phyloP scores from a whole-genome alignment of 2,329 filamentous ascomycete genomes.

The Metarhizium sp. region DNA sequence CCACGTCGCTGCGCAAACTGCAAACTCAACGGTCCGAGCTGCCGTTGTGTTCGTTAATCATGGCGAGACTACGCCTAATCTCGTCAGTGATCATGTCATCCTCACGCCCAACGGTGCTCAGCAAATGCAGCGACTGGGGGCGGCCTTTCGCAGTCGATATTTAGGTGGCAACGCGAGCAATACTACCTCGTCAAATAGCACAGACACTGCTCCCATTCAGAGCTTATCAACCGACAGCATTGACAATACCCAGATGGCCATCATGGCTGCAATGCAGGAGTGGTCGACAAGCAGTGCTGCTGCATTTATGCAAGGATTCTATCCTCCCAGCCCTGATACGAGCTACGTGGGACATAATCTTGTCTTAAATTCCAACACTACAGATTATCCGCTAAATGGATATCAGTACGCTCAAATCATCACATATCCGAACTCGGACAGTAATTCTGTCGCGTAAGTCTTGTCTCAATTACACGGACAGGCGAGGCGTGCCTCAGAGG shows the following conservation, averaged over 20 bases:
- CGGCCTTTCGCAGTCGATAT: conserved; percentile 40
- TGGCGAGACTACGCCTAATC: conserved; percentile 42
- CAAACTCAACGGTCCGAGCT: conserved; percentile 36
- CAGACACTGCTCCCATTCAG: conserved; percentile 26
- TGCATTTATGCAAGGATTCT: conserved; percentile 77
- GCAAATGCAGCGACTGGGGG: conserved; percentile 40
- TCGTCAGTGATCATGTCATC: conserved; percentile 17
- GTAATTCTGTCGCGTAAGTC: conserved; percentile 35
- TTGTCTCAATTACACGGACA: neutral
- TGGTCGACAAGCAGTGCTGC: conserved; percentile 57
- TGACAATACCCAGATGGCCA: conserved; percentile 36
- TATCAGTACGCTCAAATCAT: conserved; percentile 71
- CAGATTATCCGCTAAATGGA: conserved; percentile 60
- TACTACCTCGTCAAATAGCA: conserved; percentile 15
- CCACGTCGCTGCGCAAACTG: neutral
- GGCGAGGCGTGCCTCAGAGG: neutral
- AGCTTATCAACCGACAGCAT: conserved; percentile 34
- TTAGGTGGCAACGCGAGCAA: conserved; percentile 19
- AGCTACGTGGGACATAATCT: conserved; percentile 33
- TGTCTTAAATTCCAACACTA: conserved; percentile 28
- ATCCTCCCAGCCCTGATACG: conserved; percentile 50
- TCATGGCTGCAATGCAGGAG: conserved; percentile 30
- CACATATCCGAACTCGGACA: conserved; percentile 37
- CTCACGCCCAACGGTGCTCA: conserved; percentile 45
- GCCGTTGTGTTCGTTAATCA: conserved; percentile 39